Percentiles rank a stretch among this genome's conserved stretches.
phyloP scores from a whole-genome alignment of 768 basidiomycete species.

The Termitomyces sp. region DNA sequence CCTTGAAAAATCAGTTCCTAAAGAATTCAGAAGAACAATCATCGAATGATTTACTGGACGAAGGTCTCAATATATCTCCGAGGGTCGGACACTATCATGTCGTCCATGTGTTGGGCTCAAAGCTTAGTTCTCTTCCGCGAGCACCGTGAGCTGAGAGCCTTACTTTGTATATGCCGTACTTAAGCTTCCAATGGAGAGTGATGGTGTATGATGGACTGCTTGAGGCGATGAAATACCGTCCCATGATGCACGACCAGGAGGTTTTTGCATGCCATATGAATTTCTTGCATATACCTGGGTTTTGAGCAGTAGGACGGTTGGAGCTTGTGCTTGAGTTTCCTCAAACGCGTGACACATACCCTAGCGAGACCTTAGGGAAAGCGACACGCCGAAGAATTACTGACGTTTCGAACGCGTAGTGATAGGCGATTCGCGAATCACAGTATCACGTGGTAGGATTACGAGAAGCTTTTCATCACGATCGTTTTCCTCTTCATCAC shows the following conservation, averaged over 20 bases:
- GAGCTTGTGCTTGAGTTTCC: too few species aligned
- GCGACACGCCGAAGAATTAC: background rate
- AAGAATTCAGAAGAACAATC: background rate
- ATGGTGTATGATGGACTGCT: background rate
- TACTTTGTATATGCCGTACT: background rate
- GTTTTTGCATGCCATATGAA: too few species aligned
- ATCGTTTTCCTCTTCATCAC: too few species aligned
- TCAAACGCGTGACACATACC: background rate
- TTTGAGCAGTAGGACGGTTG: background rate
- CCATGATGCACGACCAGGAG: background rate
- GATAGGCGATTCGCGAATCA: background rate
- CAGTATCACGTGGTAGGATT: background rate
- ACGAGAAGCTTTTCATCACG: too few species aligned
- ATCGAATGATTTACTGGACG: background rate
- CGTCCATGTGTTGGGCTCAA: background rate
- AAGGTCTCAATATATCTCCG: background rate
- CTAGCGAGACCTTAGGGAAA: background rate
- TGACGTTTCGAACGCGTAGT: too few species aligned
- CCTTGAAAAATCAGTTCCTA: too few species aligned
- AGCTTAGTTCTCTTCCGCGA: background rate
- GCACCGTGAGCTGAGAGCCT: background rate
- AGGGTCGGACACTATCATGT: background rate
- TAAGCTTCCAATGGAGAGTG: too few species aligned
- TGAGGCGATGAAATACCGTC: background rate
- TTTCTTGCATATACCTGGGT: background rate